phyloP scores from a whole-genome alignment of 139 green algal genomes.

The Desmodesmus armatus region DNA sequence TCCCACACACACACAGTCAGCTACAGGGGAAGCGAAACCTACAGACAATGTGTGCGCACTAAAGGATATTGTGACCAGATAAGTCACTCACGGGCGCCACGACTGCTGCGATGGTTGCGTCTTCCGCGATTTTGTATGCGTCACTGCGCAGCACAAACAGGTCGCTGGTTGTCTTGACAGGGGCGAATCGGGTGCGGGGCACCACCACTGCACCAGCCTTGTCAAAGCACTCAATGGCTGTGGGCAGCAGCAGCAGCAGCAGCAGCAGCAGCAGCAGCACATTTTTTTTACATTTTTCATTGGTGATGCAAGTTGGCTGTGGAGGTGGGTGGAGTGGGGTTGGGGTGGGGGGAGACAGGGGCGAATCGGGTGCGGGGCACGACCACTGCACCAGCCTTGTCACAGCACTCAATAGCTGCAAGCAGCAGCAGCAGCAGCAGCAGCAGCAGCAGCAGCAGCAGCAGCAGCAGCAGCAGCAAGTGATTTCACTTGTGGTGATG shows the following conservation, averaged over 20 bases:
- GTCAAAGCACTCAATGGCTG: constrained; percentile 94
- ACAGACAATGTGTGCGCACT: too few species aligned
- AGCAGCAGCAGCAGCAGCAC: background rate
- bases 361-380: constrained; percentile 91
- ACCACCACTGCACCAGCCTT: constrained; percentile 87
- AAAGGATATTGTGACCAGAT: background rate
- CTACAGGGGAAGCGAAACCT: too few species aligned
- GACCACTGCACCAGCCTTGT: constrained; percentile 83
- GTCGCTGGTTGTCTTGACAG: constrained; percentile 94
- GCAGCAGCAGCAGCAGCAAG: too few species aligned
- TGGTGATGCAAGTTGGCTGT: constrained; percentile 74
- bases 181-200: constrained; percentile 88
- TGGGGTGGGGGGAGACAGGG: too few species aligned
- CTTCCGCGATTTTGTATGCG: constrained; percentile 74
- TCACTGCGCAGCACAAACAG: constrained; percentile 88
- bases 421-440: background rate
- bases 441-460: background rate
- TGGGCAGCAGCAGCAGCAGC: background rate
- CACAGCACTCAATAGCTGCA: constrained; percentile 92
- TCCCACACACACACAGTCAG: too few species aligned
- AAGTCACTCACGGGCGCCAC: constrained; percentile 37
- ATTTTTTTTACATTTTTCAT: too few species aligned
- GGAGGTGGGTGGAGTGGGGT: too few species aligned
- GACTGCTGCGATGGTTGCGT: constrained; percentile 74
- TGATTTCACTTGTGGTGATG: constrained; percentile 74